Conservation (phyloP, 306 rosid genomes). For the Trifolium pratense region DNA sequence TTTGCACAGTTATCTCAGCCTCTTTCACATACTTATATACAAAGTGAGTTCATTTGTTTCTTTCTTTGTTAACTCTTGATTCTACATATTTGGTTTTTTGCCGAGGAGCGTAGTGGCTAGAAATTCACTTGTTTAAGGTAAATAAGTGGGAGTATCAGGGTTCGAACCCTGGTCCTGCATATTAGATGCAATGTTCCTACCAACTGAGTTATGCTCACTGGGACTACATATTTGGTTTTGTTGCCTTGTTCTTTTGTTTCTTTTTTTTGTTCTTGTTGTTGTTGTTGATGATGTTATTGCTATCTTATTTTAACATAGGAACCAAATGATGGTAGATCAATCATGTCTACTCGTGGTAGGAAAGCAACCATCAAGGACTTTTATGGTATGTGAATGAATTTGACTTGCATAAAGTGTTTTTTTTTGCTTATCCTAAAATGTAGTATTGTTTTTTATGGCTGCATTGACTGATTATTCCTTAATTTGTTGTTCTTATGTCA, state of each 20-base stretch:
- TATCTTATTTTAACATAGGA: constrained; percentile 55
- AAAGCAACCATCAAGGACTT: constrained; percentile 88
- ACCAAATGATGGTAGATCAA: constrained; percentile 77
- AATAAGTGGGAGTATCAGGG: no score
- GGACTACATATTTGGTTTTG: neutral
- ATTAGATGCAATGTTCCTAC: no score
- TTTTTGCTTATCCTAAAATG: neutral
- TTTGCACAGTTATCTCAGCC: constrained; percentile 75
- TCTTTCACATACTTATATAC: constrained; percentile 83
- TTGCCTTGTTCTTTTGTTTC: no score
- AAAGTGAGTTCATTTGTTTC: constrained; percentile 58
- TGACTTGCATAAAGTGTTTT: constrained; percentile 19
- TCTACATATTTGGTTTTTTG: constrained; percentile 21
- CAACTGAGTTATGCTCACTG: no score
- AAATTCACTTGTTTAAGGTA: no score
- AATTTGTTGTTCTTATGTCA: constrained; percentile 18
- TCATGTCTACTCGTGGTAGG: constrained; percentile 72
- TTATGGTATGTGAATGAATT: constrained; percentile 64
- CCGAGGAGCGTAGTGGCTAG: no score
- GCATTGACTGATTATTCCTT: constrained; percentile 39
- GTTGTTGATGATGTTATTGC: neutral
- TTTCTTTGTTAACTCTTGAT: constrained; percentile 20
- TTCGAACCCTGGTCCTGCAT: no score
- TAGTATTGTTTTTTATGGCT: constrained; percentile 15
- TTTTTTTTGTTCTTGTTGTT: neutral